Evolutionary conservation across 352 stramenopile genomes (phyloP).

Genomic region (Aphanomyces cochlioides): DNA sequence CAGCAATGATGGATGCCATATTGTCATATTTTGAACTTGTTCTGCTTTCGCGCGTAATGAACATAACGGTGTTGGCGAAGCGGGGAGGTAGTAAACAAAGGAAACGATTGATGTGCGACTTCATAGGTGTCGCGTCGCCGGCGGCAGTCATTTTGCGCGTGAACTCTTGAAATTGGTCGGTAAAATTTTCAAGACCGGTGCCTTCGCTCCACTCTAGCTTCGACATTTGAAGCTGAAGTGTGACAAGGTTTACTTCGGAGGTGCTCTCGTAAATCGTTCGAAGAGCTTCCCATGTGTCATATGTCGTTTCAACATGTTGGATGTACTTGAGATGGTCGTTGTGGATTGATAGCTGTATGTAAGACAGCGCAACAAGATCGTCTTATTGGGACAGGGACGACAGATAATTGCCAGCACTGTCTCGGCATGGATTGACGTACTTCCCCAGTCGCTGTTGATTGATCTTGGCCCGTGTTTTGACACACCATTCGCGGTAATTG

Average conservation of each 20-base stretch:
- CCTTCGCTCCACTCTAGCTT: neutral
- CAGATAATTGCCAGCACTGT: neutral
- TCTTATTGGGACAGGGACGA: neutral
- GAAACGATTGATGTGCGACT: neutral
- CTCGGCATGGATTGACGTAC: neutral
- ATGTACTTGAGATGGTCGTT: neutral
- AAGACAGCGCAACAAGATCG: neutral
- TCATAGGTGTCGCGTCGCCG: neutral
- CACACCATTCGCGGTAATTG: slow-evolving; percentile 1
- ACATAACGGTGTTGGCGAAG: neutral
- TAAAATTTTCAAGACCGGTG: neutral
- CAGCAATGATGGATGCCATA: neutral
- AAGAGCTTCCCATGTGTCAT: neutral
- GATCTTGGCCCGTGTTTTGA: neutral
- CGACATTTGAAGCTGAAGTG: neutral
- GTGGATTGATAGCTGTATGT: neutral
- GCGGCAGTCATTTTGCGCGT: neutral
- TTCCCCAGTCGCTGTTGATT: slow-evolving; percentile 1
- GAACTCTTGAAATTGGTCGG: slow-evolving; percentile 3
- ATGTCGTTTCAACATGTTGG: neutral
- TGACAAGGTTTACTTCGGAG: neutral
- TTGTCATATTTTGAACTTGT: neutral
- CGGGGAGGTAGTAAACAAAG: neutral
- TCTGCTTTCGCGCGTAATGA: neutral
- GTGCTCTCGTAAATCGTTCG: neutral